Percentiles rank a stretch among this genome's conserved stretches.
Conservation (phyloP, 805 yeast genomes). For the Saturnispora ahearnii region DNA sequence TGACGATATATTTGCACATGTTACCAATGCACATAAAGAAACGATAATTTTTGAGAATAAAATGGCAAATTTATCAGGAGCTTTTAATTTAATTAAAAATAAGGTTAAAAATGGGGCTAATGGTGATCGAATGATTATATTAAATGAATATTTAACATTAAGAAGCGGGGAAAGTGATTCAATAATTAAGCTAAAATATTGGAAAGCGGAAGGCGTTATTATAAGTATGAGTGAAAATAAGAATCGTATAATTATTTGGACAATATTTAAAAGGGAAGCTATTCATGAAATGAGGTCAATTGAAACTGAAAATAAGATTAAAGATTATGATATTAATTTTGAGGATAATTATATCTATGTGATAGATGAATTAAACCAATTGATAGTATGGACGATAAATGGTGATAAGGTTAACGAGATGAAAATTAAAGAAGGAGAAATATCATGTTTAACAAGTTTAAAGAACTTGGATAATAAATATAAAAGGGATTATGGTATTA, state of each 20-base stretch:
- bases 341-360: conserved; percentile 24
- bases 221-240: conserved; percentile 51
- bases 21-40: conserved; percentile 36
- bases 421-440: not conserved
- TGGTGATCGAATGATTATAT: conserved; percentile 42
- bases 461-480: not conserved
- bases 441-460: not conserved
- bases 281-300: conserved; percentile 30
- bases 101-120: conserved; percentile 41
- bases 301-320: conserved; percentile 9
- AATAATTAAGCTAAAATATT: conserved; percentile 29
- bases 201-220: conserved; percentile 45
- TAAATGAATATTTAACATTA: conserved; percentile 47
- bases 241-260: conserved; percentile 50
- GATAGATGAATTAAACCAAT: conserved; percentile 47
- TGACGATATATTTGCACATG: conserved; percentile 10
- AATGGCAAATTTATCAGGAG: not conserved
- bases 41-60: conserved; percentile 5
- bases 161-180: conserved; percentile 50
- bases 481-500: not conserved
- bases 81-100: conserved; percentile 20
- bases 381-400: conserved; percentile 19
- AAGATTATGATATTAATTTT: conserved; percentile 32
- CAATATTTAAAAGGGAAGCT: conserved; percentile 42
- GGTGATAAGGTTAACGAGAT: not conserved